Conservation (phyloP, 305 asterid species). For the Euphrasia arctica region DNA sequence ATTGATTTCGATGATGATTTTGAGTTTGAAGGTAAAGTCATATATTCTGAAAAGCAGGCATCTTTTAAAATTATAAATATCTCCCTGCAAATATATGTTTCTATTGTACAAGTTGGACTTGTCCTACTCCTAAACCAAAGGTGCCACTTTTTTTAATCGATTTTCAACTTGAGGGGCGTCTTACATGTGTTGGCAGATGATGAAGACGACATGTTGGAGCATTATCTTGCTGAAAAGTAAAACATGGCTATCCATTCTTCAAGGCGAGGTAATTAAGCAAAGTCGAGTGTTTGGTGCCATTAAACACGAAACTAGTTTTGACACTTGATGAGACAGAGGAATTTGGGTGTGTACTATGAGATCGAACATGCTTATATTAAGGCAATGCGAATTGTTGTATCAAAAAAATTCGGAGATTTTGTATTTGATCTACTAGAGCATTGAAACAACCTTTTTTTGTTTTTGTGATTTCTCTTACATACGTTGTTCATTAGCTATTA, state of each 20-base stretch:
- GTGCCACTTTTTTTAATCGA: neutral
- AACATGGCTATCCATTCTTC: constrained; percentile 48
- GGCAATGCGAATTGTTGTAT: neutral
- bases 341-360: neutral
- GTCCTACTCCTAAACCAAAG: neutral
- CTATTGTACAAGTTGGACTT: neutral
- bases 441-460: neutral
- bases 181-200: constrained; percentile 43
- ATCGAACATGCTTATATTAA: neutral
- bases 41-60: neutral
- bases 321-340: neutral
- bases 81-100: neutral
- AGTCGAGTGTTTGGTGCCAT: neutral
- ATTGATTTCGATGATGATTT: constrained; percentile 92
- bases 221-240: constrained; percentile 81
- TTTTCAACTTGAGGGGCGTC: neutral
- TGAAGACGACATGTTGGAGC: constrained; percentile 96
- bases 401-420: neutral
- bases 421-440: neutral
- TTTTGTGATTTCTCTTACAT: neutral
- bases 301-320: neutral
- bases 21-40: constrained; percentile 64
- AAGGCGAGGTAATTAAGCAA: neutral
- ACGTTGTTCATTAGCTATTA: no score
- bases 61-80: neutral